Base-by-base conservation (phyloP, 163 green algal genomes). In the Scenedesmus sp. region DNA sequence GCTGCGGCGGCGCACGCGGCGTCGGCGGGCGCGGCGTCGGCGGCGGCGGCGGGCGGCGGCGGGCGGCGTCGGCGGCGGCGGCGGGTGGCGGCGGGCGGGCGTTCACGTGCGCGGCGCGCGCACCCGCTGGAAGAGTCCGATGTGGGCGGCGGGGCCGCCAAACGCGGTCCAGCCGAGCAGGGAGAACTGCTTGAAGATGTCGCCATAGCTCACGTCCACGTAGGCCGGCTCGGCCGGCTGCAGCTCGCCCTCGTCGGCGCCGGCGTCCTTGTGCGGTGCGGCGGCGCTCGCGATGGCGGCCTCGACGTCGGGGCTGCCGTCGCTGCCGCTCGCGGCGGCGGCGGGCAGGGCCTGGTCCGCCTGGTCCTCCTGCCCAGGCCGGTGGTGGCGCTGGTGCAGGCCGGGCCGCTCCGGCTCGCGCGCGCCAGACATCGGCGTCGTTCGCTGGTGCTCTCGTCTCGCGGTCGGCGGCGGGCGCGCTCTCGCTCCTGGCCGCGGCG, bases 151-250 rank as follows among this genome's bases (percentile, higher is more conserved):
- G 9, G 94, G 94, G 18, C 94, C 91, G 28, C 92, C 92, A 80
- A 95, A 95, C 2, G 87, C 93, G 28, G 91, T 95, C 89, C 90
- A 97, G 26, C 93, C 93, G 33, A 96, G 81, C 1, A 96, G 58
- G 11, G 73, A 84, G 60, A 91, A 96, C 58, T 93, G 60, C 74
- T 89, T 91, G 44, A 82, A 67, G 18, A 97, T 92, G 47, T 96
- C 88, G 1, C 34, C 10, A 47, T 91, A 96, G 4, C 66, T 85
- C 6, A 90, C 89, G 10, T 80, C 73, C 0, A 33, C 48, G 33
- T 82, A 84, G 9, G 45, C n/a, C 26, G 65, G 34, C 36, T 74
- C n/a, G n/a, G n/a, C n/a, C n/a, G n/a, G n/a, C n/a, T n/a, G n/a
- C n/a, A n/a, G n/a, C n/a, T n/a, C n/a, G n/a, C n/a, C n/a, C n/a